These are phyloP conservation scores for Microcyclospora tardicrescens DNA, from an alignment of 2,329 filamentous ascomycete species.

Conservation along the genomic window DNA sequence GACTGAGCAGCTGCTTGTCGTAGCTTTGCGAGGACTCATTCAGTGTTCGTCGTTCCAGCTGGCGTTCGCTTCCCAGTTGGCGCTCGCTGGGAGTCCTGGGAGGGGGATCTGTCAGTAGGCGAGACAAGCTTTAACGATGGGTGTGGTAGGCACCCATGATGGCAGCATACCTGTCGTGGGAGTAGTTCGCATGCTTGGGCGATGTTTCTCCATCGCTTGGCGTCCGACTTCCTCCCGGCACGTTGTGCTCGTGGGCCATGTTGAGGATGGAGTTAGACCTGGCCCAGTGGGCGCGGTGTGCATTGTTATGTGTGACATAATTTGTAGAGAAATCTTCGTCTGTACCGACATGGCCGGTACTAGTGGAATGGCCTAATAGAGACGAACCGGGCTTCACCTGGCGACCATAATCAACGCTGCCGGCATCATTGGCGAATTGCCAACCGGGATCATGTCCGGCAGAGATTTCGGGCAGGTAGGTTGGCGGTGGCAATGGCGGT, in stretches of 20 bases:
- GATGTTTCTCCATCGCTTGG: slow-evolving; percentile 17
- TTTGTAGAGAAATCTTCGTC: slow-evolving; percentile 26
- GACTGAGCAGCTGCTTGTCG: slow-evolving; percentile 49
- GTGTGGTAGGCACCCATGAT: background rate
- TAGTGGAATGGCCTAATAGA: slow-evolving; percentile 23
- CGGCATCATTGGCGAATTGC: slow-evolving; percentile 45
- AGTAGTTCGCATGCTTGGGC: no score
- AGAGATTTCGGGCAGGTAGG: slow-evolving; percentile 42
- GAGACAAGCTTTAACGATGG: no score
- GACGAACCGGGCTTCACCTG: slow-evolving; percentile 36
- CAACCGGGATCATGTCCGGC: slow-evolving; percentile 49
- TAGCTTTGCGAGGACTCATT: slow-evolving; percentile 49
- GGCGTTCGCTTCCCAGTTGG: slow-evolving; percentile 44
- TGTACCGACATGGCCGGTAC: slow-evolving; percentile 23
- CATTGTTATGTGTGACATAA: slow-evolving; percentile 4
- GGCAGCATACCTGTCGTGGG: slow-evolving; percentile 30
- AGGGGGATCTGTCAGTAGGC: no score
- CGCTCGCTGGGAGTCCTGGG: no score
- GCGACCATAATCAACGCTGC: slow-evolving; percentile 29
- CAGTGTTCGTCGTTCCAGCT: slow-evolving; percentile 45
- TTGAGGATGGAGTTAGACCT: slow-evolving; percentile 28
- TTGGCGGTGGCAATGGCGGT: slow-evolving; percentile 52
- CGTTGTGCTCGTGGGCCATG: slow-evolving; percentile 13
- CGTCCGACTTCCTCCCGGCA: slow-evolving; percentile 13
- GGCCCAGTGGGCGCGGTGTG: slow-evolving; percentile 22